A percentile compares a stretch with the other conserved stretches of the same genome.
phyloP scores from a whole-genome alignment of 129 eudicot genomes.

The Mikania micrantha region DNA sequence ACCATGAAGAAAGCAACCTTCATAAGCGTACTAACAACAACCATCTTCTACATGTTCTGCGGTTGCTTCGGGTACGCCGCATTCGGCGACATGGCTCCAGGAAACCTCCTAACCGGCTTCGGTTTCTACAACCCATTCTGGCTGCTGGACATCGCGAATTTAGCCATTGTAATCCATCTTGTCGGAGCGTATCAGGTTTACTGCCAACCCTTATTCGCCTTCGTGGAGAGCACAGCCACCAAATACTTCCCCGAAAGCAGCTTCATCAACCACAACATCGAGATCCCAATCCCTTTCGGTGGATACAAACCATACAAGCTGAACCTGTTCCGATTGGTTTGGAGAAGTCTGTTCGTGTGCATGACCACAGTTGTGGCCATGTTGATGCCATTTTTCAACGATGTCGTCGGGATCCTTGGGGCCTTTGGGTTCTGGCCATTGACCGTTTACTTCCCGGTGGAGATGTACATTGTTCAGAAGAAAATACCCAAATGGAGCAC shows the following conservation, averaged over 20 bases:
- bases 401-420: constrained; percentile 86
- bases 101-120: constrained; percentile 94
- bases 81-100: constrained; percentile 86
- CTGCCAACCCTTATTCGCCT: constrained; percentile 93
- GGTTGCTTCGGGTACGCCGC: constrained; percentile 98
- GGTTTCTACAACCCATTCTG: constrained; percentile 98
- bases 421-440: constrained; percentile 97
- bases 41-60: constrained; percentile 91
- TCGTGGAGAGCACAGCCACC: constrained; percentile 52
- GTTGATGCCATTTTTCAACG: constrained; percentile 92
- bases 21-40: constrained; percentile 69
- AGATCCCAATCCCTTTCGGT: constrained; percentile 57
- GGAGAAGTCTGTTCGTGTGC: constrained; percentile 79
- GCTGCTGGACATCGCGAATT: constrained; percentile 95
- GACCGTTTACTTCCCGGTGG: constrained; percentile 89
- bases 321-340: constrained; percentile 63
- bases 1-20: constrained; percentile 93
- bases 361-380: constrained; percentile 68
- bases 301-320: constrained; percentile 54
- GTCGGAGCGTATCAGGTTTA: constrained; percentile 97
- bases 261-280: constrained; percentile 47
- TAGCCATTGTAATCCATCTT: constrained; percentile 84
- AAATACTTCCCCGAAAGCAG: constrained; percentile 54
- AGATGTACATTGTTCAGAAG: constrained; percentile 87
- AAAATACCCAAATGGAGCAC: constrained; percentile 88